phyloP scores from a whole-genome alignment of 108 stramenopile species.

The Skeletonema menzelii region DNA sequence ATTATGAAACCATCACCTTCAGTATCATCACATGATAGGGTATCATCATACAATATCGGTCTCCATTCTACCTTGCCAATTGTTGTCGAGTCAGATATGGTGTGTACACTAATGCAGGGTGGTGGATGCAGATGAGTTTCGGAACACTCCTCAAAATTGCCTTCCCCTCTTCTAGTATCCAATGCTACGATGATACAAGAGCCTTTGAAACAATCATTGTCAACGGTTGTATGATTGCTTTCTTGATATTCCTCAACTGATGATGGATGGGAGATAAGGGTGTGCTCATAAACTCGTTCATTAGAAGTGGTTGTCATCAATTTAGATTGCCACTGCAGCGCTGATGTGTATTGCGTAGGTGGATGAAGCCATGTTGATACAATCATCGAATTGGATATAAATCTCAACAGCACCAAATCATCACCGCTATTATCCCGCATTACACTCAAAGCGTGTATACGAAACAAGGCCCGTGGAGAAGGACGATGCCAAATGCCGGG shows the following conservation, averaged over 20 bases:
- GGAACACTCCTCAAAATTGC: not conserved
- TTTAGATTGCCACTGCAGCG: slow-evolving; percentile 4
- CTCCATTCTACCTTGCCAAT: not conserved
- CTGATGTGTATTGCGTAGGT: not conserved
- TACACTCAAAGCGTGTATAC: slow-evolving; percentile 1
- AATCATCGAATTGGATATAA: slow-evolving; percentile 38
- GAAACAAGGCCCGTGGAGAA: slow-evolving; percentile 22
- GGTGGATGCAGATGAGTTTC: not conserved
- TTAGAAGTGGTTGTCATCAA: not conserved
- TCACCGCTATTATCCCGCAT: not conserved
- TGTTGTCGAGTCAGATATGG: not conserved
- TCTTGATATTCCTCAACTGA: not conserved
- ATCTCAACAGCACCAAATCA: slow-evolving; percentile 9
- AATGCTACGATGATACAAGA: not conserved
- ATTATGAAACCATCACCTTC: not conserved
- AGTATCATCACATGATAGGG: not conserved
- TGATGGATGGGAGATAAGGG: not conserved
- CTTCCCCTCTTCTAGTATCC: not conserved
- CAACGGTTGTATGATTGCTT: not conserved
- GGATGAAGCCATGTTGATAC: not conserved
- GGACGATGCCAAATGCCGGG: slow-evolving; percentile 31
- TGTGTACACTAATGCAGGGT: slow-evolving; percentile 8
- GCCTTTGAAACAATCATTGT: not conserved
- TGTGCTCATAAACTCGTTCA: slow-evolving; percentile 17
- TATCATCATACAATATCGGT: not conserved